Conservation (phyloP, 139 green algal genomes). For the Deuterostichococcus epilithicus region DNA sequence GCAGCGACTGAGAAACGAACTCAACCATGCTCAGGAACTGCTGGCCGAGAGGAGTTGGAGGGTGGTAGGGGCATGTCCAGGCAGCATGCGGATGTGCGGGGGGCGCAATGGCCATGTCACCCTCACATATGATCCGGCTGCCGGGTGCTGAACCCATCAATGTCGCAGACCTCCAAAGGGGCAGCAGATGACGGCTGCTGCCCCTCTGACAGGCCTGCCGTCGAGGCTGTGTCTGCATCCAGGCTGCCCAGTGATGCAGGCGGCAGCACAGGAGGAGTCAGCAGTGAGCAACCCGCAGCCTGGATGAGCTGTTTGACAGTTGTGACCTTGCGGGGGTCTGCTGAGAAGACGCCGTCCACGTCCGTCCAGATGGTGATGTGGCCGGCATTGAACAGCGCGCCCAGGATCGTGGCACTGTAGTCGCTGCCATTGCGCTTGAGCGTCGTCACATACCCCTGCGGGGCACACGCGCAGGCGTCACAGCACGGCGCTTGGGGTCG, state of each 20-base stretch:
- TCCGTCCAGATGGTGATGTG: conserved; percentile 98
- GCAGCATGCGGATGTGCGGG: no score
- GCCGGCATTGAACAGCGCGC: conserved; percentile 66
- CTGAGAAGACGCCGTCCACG: conserved; percentile 93
- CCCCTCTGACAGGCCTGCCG: background rate
- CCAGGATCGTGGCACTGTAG: conserved; percentile 93
- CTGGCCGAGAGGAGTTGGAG: no score
- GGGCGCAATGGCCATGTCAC: no score
- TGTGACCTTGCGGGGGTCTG: conserved; percentile 92
- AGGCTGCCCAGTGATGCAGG: background rate
- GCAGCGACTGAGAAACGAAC: no score
- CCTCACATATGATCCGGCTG: background rate
- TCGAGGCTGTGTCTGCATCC: no score
- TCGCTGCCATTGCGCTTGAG: conserved; percentile 89
- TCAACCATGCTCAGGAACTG: no score
- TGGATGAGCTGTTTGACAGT: no score
- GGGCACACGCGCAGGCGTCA: conserved; percentile 24
- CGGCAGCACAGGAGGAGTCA: no score
- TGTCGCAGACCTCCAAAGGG: background rate
- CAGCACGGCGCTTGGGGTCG: conserved; percentile 25
- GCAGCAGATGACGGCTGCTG: background rate
- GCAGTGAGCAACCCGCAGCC: background rate
- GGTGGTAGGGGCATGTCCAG: no score
- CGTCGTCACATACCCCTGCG: conserved; percentile 53
- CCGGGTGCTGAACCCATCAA: no score